Evolutionary conservation across 2,329 filamentous ascomycete genomes (phyloP).

Genomic region (Cryphonectria radicalis): DNA sequence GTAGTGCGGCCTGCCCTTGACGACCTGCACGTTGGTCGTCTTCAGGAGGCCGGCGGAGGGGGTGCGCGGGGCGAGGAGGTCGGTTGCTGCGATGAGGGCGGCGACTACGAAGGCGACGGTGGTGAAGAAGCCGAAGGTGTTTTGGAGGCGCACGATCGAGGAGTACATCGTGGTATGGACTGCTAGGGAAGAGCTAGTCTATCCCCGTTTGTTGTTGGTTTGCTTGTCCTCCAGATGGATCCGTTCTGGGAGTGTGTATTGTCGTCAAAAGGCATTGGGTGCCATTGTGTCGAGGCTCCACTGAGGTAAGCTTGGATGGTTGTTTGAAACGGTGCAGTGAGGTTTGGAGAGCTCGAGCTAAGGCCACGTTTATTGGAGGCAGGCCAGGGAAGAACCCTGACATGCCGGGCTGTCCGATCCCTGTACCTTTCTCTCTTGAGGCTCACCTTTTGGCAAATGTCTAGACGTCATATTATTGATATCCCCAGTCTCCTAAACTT

Average conservation of each 20-base stretch:
- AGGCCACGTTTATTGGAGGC: slow-evolving; percentile 18
- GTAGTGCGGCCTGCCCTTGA: slow-evolving; percentile 93
- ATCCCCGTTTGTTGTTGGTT: not conserved
- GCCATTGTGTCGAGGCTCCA: slow-evolving; percentile 5
- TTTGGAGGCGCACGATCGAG: slow-evolving; percentile 81
- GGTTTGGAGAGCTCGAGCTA: not conserved
- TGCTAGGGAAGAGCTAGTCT: not conserved
- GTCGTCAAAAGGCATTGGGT: not conserved
- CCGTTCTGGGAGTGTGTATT: not conserved
- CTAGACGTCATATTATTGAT: not conserved
- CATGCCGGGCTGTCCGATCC: slow-evolving; percentile 7
- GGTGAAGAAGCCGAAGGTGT: slow-evolving; percentile 97
- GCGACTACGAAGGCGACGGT: slow-evolving; percentile 86
- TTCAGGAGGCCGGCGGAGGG: slow-evolving; percentile 67
- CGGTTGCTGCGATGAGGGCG: slow-evolving; percentile 78
- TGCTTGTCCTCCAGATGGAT: not conserved
- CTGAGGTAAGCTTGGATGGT: not conserved
- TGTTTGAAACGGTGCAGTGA: not conserved
- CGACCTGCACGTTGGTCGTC: slow-evolving; percentile 83
- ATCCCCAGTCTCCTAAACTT: not conserved
- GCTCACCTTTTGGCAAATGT: not conserved
- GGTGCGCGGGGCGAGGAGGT: slow-evolving; percentile 70
- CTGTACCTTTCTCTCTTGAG: not conserved
- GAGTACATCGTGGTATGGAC: slow-evolving; percentile 73
- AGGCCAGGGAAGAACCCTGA: not conserved